A percentile compares a stretch with the other conserved stretches of the same genome.
Evolutionary conservation across 768 basidiomycete species (phyloP).

Genomic region (Gautieria morchelliformis): DNA sequence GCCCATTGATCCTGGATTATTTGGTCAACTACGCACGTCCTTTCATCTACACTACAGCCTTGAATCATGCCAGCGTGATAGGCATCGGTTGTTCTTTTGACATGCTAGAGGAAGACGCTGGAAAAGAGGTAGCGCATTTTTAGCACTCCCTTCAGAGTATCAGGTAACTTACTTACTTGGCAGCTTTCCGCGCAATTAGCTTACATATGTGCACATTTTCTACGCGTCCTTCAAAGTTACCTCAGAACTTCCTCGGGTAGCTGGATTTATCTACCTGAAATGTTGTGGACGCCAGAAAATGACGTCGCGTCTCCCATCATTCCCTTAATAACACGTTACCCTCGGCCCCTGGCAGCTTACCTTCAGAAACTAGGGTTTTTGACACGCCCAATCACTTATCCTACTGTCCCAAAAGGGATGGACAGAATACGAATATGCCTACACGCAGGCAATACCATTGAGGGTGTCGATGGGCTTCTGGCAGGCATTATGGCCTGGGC

Average conservation of each 20-base stretch:
- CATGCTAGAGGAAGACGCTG: conserved; percentile 57
- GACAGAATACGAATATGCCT: conserved; percentile 86
- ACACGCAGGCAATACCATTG: conserved; percentile 61
- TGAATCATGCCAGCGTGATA: conserved; percentile 67
- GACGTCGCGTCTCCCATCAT: conserved; percentile 56
- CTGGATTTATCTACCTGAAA: conserved; percentile 17
- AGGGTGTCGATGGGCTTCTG: conserved; percentile 53
- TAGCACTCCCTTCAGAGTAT: background rate
- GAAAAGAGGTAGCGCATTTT: conserved; percentile 38
- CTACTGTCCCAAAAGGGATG: conserved; percentile 81
- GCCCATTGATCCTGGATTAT: conserved; percentile 65
- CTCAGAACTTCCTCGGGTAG: conserved; percentile 27
- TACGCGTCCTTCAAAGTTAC: conserved; percentile 22
- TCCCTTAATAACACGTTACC: conserved; percentile 70
- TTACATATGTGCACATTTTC: conserved; percentile 33
- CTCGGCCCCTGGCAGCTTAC: conserved; percentile 65
- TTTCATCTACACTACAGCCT: conserved; percentile 85
- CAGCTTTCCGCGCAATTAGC: conserved; percentile 31
- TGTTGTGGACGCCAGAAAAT: conserved; percentile 4
- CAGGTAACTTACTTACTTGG: conserved; percentile 2
- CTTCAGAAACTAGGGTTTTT: conserved; percentile 46
- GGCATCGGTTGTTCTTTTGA: conserved; percentile 75
- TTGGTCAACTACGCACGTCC: conserved; percentile 87
- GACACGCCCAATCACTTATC: conserved; percentile 72
- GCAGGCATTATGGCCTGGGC: conserved; percentile 29